Conservation (phyloP, 2,329 filamentous ascomycete species). For the Fusarium robinianum region DNA sequence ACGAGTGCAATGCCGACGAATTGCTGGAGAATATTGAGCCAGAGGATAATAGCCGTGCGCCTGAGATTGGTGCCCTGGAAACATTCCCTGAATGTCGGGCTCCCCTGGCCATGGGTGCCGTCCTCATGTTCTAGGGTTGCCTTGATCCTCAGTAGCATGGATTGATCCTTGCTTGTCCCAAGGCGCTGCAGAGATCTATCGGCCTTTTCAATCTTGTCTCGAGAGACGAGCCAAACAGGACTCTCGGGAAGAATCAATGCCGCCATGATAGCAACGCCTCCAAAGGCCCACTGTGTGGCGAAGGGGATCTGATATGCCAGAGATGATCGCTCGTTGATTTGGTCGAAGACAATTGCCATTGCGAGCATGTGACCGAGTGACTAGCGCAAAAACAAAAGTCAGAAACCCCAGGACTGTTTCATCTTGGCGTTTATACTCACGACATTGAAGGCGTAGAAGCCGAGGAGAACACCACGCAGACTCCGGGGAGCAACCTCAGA, state of each 20-base stretch:
- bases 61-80: neutral
- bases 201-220: neutral
- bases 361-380: constrained; percentile 3
- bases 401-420: too few species aligned
- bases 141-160: neutral
- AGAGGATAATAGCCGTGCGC: neutral
- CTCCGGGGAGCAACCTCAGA: constrained; percentile 1
- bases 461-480: neutral
- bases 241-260: neutral
- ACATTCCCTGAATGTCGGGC: neutral
- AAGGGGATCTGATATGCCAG: constrained; percentile 2
- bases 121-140: neutral
- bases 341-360: neutral
- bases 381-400: neutral
- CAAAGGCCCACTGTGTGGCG: constrained; percentile 5
- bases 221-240: constrained; percentile 1
- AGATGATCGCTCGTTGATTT: neutral
- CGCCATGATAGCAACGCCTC: neutral
- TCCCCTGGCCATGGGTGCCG: neutral
- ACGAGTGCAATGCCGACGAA: neutral
- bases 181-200: neutral
- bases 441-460: constrained; percentile 6
- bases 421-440: neutral
- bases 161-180: neutral
- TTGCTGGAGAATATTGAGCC: neutral